phyloP scores from a whole-genome alignment of 345 rosid species.

The Dimocarpus longan region DNA sequence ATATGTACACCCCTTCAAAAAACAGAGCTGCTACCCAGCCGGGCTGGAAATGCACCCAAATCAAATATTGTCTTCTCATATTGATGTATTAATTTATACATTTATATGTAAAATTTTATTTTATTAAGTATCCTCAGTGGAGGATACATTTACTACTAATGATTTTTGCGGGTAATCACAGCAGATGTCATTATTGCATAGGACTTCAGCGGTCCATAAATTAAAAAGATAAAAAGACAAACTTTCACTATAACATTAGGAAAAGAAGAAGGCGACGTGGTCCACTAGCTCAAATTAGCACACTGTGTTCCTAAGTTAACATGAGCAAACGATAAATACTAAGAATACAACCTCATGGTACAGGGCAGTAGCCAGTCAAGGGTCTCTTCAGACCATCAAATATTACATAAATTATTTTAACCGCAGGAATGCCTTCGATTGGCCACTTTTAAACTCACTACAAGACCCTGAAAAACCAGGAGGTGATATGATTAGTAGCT shows the following conservation, averaged over 20 bases:
- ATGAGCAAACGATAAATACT: conserved; percentile 39
- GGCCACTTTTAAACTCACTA: conserved; percentile 46
- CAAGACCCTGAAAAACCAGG: conserved; percentile 60
- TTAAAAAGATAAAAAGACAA: neutral
- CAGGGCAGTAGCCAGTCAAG: conserved; percentile 49
- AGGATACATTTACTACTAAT: too few species aligned
- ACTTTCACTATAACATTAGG: conserved; percentile 21
- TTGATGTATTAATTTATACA: too few species aligned
- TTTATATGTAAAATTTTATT: too few species aligned
- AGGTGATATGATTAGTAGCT: conserved; percentile 61
- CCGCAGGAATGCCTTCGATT: conserved; percentile 29
- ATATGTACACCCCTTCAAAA: too few species aligned
- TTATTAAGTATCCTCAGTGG: too few species aligned
- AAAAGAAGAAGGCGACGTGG: conserved; percentile 5
- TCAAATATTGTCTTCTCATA: too few species aligned
- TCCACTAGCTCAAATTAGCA: conserved; percentile 56
- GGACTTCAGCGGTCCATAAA: neutral
- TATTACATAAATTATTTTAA: conserved; percentile 21
- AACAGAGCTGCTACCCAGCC: too few species aligned
- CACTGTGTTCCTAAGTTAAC: conserved; percentile 57
- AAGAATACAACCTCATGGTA: conserved; percentile 56
- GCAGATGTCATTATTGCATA: neutral
- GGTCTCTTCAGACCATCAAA: conserved; percentile 32
- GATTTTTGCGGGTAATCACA: neutral
- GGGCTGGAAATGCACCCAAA: too few species aligned